Percentiles rank a stretch among this genome's conserved stretches.
phyloP scores from a whole-genome alignment of 179 eudicot species.

The Beta corolliflora region DNA sequence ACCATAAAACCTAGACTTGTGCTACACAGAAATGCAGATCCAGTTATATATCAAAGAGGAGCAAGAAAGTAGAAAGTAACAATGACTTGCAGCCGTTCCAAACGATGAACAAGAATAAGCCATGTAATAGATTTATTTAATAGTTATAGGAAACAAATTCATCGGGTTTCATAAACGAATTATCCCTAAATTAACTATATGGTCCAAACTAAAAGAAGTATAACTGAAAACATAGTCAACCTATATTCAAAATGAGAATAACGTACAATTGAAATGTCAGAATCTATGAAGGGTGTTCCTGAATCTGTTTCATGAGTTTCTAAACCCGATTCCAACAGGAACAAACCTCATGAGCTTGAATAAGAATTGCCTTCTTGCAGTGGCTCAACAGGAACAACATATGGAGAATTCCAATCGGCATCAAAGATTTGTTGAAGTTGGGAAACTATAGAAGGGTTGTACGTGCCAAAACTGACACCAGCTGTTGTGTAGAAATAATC shows the following conservation, averaged over 20 bases:
- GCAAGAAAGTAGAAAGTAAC: not conserved
- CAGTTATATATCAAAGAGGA: not conserved
- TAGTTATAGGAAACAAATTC: no score
- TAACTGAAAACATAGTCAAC: no score
- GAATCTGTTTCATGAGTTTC: no score
- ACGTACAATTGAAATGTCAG: no score
- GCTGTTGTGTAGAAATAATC: conserved; percentile 84
- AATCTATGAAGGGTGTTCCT: no score
- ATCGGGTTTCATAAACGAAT: no score
- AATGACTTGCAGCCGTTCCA: no score
- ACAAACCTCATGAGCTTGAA: conserved; percentile 5
- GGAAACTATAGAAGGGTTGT: conserved; percentile 60
- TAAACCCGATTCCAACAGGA: no score
- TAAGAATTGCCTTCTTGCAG: conserved; percentile 42
- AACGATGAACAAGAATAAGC: not conserved
- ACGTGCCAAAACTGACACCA: conserved; percentile 85
- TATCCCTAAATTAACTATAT: no score
- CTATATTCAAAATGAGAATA: no score
- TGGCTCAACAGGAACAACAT: conserved; percentile 59
- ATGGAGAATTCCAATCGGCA: conserved; percentile 91
- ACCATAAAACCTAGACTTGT: not conserved
- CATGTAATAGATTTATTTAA: not conserved
- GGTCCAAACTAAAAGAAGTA: no score
- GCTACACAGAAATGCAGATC: not conserved
- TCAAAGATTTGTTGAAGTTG: conserved; percentile 81